A percentile compares a stretch with the other conserved stretches of the same genome.
These are phyloP conservation scores for Sclerospora graminicola DNA, from an alignment of 352 stramenopile genomes.

Conservation along the genomic window DNA sequence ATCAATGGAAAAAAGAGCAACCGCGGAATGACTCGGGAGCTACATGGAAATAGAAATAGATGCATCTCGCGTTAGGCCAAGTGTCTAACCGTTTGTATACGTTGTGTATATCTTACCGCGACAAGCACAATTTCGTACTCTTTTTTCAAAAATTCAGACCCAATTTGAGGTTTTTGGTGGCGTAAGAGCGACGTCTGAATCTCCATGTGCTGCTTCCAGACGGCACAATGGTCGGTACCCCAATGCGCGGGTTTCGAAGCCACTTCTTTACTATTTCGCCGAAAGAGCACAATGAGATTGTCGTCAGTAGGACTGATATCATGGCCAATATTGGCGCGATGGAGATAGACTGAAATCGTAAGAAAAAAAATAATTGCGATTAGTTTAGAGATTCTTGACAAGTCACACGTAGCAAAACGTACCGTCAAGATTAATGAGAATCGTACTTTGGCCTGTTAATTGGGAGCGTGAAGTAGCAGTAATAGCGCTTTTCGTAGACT, in stretches of 20 bases:
- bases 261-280: conserved; percentile 72
- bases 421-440: conserved; percentile 66
- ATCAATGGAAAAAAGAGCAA: conserved; percentile 65
- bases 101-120: conserved; percentile 36
- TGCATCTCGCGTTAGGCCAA: too few relatives aligned
- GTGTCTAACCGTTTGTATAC: too few relatives aligned
- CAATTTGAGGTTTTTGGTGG: conserved; percentile 28
- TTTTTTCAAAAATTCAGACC: conserved; percentile 49
- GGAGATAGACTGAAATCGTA: conserved; percentile 31
- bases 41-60: conserved; percentile 10
- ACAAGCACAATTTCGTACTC: conserved; percentile 80
- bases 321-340: conserved; percentile 58
- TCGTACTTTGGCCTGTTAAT: conserved; percentile 25
- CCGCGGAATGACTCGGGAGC: conserved; percentile 71
- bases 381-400: background rate
- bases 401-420: background rate
- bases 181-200: conserved; percentile 70
- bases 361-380: background rate
- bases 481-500: background rate
- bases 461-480: conserved; percentile 11
- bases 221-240: conserved; percentile 53
- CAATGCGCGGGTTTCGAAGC: conserved; percentile 58
- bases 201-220: conserved; percentile 68
- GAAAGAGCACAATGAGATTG: conserved; percentile 74
- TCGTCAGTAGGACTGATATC: conserved; percentile 66